Evolutionary conservation across 2,329 filamentous ascomycete genomes (phyloP).

Genomic region (Apiospora sp.): DNA sequence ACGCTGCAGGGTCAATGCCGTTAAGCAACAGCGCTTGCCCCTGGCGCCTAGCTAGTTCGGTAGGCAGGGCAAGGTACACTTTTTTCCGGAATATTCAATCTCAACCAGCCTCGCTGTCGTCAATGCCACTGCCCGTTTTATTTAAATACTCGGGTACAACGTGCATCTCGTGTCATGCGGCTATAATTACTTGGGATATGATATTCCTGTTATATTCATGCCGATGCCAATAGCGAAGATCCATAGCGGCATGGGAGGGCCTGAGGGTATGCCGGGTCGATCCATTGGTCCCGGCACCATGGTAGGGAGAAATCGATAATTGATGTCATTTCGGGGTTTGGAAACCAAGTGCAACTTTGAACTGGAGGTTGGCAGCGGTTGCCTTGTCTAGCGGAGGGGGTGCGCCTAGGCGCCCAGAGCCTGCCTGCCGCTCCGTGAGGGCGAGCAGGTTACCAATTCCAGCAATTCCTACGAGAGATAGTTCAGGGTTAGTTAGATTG

Average conservation of each 20-base stretch:
- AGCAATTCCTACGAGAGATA: not conserved
- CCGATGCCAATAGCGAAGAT: not conserved
- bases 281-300: constrained; percentile 3
- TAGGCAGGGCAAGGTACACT: not conserved
- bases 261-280: not conserved
- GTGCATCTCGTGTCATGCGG: not conserved
- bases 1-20: constrained; percentile 2
- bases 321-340: constrained; percentile 17
- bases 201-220: not conserved
- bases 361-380: not conserved
- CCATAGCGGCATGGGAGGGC: not conserved
- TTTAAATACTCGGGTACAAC: not conserved
- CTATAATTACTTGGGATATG: too few species aligned
- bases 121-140: too few species aligned
- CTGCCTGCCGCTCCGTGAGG: not conserved
- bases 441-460: not conserved
- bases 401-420: not conserved
- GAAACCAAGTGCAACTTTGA: not conserved
- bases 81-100: not conserved
- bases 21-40: not conserved
- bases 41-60: not conserved
- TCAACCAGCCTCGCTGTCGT: not conserved
- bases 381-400: not conserved
- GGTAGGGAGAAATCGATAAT: constrained; percentile 7
- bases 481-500: not conserved